phyloP scores from a whole-genome alignment of 176 grass and related monocot genomes.

The Stipa capillata region DNA sequence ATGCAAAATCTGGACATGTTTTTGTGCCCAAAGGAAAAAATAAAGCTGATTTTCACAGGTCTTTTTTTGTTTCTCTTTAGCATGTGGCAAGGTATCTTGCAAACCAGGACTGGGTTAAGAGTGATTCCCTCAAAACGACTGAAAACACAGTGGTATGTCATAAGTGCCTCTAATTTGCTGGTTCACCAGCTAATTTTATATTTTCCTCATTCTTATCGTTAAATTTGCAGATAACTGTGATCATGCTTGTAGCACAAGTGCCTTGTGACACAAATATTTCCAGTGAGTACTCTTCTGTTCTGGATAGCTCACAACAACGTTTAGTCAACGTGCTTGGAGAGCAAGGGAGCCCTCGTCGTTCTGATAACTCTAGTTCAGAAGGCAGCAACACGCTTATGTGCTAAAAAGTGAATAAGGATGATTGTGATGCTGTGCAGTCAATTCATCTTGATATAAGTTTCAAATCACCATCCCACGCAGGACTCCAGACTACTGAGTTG shows the following conservation, averaged over 20 bases:
- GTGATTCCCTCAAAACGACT: conserved; percentile 93
- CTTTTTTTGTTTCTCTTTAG: conserved; percentile 38
- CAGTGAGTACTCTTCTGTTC: conserved; percentile 58
- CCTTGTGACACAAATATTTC: conserved; percentile 73
- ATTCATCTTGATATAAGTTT: conserved; percentile 99
- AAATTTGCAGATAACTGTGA: conserved; percentile 81
- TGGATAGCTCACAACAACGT: conserved; percentile 62
- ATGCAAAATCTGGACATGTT: background rate
- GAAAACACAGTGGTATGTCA: conserved; percentile 89
- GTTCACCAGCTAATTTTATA: conserved; percentile 1
- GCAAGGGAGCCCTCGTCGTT: conserved; percentile 37
- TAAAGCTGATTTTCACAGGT: background rate
- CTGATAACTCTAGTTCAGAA: conserved; percentile 58
- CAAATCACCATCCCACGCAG: conserved; percentile 90
- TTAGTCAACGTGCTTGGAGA: conserved; percentile 40
- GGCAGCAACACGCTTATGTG: conserved; percentile 31
- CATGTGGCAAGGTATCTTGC: conserved; percentile 89
- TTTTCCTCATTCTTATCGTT: conserved; percentile 20
- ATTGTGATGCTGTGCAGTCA: conserved; percentile 47
- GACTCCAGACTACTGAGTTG: conserved; percentile 88
- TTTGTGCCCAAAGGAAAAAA: background rate
- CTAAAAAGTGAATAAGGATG: conserved; percentile 51
- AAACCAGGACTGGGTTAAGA: conserved; percentile 98
- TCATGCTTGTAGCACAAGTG: conserved; percentile 88
- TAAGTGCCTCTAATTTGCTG: conserved; percentile 19